Percentiles rank a stretch among this genome's conserved stretches.
Conservation (phyloP, 129 eudicot genomes). For the Lactuca sativa region DNA sequence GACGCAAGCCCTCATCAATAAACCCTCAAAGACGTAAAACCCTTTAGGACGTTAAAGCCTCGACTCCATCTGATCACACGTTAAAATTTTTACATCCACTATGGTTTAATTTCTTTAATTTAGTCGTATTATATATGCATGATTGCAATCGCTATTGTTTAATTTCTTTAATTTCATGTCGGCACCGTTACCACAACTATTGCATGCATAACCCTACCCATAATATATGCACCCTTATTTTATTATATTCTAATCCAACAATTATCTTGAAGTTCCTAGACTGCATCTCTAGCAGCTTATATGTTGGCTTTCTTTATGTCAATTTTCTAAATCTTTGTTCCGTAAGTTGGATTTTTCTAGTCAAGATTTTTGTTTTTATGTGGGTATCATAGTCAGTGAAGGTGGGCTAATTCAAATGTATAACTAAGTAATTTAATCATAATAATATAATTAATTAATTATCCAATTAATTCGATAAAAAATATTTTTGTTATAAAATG, state of each 20-base stretch:
- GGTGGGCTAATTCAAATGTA: constrained; percentile 42
- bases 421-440: constrained; percentile 4
- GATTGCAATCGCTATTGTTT: no score
- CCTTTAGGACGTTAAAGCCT: no score
- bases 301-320: constrained; percentile 26
- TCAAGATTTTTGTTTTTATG: constrained; percentile 27
- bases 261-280: constrained; percentile 30
- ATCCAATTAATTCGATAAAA: not conserved
- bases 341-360: constrained; percentile 34
- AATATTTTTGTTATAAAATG: no score
- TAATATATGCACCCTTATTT: constrained; percentile 16
- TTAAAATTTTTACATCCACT: no score
- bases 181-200: no score
- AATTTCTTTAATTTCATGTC: no score
- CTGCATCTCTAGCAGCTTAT: constrained; percentile 32
- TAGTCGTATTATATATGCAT: no score
- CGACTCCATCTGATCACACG: no score
- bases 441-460: constrained; percentile 12
- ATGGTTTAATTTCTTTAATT: no score
- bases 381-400: constrained; percentile 46
- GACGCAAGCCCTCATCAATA: no score
- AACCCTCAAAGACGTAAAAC: no score
- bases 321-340: constrained; percentile 44
- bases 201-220: no score
- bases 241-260: constrained; percentile 26